Conservation (phyloP, 2,329 filamentous ascomycete species). For the Clarireedia hainanense region DNA sequence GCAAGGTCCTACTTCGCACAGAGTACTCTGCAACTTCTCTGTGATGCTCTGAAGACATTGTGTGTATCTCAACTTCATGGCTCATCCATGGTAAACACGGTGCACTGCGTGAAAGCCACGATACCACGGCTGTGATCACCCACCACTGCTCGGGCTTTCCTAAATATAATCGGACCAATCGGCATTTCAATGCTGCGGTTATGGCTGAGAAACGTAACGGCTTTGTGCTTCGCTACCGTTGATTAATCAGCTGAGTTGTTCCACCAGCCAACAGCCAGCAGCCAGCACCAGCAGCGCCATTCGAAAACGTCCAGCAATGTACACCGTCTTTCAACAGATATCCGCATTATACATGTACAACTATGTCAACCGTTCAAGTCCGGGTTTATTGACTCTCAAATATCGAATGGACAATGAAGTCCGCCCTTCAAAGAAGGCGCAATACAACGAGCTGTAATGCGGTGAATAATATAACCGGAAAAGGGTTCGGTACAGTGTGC, state of each 20-base stretch:
- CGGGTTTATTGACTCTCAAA: not conserved
- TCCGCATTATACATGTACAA: not conserved
- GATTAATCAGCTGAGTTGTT: conserved; percentile 7
- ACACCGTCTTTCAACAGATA: conserved; percentile 4
- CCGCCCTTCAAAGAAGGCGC: not conserved
- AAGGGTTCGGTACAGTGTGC: not conserved
- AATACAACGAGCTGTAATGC: conserved; percentile 3
- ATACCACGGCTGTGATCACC: conserved; percentile 3
- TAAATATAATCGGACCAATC: not conserved
- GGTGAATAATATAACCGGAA: not conserved
- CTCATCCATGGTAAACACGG: conserved; percentile 2
- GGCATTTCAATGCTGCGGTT: not conserved
- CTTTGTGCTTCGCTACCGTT: conserved; percentile 7
- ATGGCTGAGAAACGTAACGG: conserved; percentile 1
- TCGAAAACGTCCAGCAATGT: not conserved
- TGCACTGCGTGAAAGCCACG: conserved; percentile 9
- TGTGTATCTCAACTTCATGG: not conserved
- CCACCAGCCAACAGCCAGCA: not conserved
- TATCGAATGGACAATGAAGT: not conserved
- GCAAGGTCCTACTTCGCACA: not conserved
- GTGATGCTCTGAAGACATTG: not conserved
- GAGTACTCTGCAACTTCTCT: not conserved
- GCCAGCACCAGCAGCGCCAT: not conserved
- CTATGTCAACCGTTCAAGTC: not conserved
- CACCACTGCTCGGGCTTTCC: conserved; percentile 4